phyloP scores from a whole-genome alignment of 768 basidiomycete species.

The Pleurotus djamor region DNA sequence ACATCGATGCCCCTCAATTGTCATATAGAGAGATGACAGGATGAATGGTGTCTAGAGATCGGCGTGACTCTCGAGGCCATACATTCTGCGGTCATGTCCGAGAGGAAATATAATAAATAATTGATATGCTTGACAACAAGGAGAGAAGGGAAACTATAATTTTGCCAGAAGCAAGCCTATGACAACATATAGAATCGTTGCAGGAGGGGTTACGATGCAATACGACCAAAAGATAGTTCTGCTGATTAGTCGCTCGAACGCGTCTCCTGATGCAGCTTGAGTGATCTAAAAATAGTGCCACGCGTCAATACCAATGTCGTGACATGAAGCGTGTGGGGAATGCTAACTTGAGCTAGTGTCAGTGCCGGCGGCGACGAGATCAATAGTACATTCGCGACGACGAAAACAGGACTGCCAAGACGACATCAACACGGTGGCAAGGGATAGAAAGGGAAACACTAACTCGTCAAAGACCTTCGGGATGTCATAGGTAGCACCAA shows the following conservation, averaged over 20 bases:
- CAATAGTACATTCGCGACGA: slow-evolving; percentile 81
- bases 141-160: slow-evolving; percentile 25
- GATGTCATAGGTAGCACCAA: slow-evolving; percentile 55
- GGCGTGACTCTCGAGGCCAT: too few relatives aligned
- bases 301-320: background rate
- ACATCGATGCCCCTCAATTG: too few relatives aligned
- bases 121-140: background rate
- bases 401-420: slow-evolving; percentile 73
- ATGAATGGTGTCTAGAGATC: too few relatives aligned
- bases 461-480: slow-evolving; percentile 75
- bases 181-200: slow-evolving; percentile 77
- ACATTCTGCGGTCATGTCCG: too few relatives aligned
- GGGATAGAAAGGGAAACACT: slow-evolving; percentile 25
- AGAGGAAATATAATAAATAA: slow-evolving; percentile 2
- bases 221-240: slow-evolving; percentile 95
- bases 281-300: slow-evolving; percentile 55
- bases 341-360: slow-evolving; percentile 50
- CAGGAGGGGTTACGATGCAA: slow-evolving; percentile 82
- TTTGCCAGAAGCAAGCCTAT: slow-evolving; percentile 65
- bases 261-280: slow-evolving; percentile 78
- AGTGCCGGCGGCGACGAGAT: slow-evolving; percentile 79
- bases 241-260: slow-evolving; percentile 89
- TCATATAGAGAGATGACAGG: too few relatives aligned
- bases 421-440: slow-evolving; percentile 3
- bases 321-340: too few relatives aligned